Conservation (phyloP, 169 alveolate species). For the Plasmodium coatneyi region DNA sequence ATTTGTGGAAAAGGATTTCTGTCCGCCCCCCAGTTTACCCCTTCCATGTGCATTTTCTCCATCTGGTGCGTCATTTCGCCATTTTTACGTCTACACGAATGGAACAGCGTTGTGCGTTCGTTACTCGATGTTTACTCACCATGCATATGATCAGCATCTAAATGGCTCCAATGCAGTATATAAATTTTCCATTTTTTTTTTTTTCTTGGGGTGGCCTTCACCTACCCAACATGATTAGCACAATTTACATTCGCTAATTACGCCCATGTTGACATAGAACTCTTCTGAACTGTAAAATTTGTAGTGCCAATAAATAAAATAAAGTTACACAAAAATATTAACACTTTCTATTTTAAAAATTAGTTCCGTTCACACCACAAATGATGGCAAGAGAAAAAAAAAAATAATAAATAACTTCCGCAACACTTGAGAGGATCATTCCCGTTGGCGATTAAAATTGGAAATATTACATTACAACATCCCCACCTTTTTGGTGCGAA, state of each 20-base stretch:
- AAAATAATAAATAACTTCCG: neutral
- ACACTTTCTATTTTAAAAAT: neutral
- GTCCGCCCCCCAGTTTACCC: neutral
- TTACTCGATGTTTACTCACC: neutral
- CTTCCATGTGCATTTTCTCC: neutral
- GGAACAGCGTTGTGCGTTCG: neutral
- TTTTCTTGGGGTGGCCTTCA: neutral
- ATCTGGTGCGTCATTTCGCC: neutral
- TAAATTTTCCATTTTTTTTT: neutral
- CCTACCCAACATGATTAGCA: neutral
- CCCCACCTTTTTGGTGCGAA: neutral
- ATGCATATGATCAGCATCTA: neutral
- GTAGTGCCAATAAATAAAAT: neutral
- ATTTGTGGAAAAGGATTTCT: neutral
- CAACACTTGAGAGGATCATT: neutral
- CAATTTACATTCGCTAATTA: neutral
- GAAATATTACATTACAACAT: neutral
- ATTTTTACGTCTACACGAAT: neutral
- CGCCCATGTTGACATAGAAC: neutral
- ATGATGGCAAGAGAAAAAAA: neutral
- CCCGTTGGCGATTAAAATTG: neutral
- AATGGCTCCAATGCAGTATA: neutral
- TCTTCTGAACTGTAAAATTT: neutral
- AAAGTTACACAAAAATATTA: neutral
- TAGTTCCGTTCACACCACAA: neutral